phyloP scores from a whole-genome alignment of 208 protist species.

The Leishmania lainsoni region DNA sequence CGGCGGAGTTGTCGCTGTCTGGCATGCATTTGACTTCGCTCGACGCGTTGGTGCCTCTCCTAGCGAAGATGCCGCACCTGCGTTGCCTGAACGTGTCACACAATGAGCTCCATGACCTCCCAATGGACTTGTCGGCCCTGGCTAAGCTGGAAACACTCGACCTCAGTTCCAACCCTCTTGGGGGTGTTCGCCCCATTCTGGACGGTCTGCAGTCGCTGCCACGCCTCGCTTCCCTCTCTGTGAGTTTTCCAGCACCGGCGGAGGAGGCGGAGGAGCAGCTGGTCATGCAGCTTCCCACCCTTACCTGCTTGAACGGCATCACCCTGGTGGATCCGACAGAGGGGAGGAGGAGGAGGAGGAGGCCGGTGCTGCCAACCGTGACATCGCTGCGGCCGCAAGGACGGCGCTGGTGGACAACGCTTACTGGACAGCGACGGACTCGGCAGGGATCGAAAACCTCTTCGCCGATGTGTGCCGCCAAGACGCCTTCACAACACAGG shows the following conservation, averaged over 20 bases:
- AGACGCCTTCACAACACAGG: conserved; percentile 32
- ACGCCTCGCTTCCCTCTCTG: conserved; percentile 45
- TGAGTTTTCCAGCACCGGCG: conserved; percentile 51
- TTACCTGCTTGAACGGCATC: conserved; percentile 23
- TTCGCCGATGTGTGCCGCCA: conserved; percentile 41
- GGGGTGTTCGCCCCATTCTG: conserved; percentile 43
- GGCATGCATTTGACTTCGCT: conserved; percentile 48
- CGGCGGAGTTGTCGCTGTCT: conserved; percentile 42
- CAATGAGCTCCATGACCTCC: conserved; percentile 60
- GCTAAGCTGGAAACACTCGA: conserved; percentile 43
- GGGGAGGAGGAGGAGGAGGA: conserved; percentile 18
- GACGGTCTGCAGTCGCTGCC: conserved; percentile 58
- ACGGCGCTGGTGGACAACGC: conserved; percentile 1
- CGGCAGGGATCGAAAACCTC: conserved; percentile 38
- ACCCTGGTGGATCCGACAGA: conserved; percentile 17
- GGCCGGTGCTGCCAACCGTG: neutral
- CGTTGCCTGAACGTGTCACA: conserved; percentile 42
- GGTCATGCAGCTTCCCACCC: conserved; percentile 54
- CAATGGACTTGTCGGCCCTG: conserved; percentile 56
- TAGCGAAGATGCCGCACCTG: conserved; percentile 48
- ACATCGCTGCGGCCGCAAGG: neutral
- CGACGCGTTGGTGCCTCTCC: conserved; percentile 46
- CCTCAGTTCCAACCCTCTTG: conserved; percentile 59
- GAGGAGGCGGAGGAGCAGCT: conserved; percentile 87
- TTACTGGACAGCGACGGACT: conserved; percentile 49